Evolutionary conservation across 176 grass and related monocot species (phyloP), one percentile per base, ranked within the genome.

Genomic region (Lolium multiflorum): DNA sequence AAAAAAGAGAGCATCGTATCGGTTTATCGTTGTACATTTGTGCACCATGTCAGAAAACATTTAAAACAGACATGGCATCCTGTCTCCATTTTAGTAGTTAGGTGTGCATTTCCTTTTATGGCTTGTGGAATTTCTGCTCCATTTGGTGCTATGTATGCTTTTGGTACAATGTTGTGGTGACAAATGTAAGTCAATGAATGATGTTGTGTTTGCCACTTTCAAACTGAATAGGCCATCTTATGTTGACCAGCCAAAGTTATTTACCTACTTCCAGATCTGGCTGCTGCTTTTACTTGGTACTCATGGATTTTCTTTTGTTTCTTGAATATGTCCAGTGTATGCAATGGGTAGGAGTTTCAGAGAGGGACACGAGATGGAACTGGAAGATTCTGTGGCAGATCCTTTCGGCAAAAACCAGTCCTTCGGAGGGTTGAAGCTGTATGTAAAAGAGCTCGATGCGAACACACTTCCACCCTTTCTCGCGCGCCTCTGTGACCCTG

Each of bases 391-490:
- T 52, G 58, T 56, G 25, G 74, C 47, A 72, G 83, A 87, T 54
- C 31, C 83, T 25, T 26, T 9, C 5, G 47, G 46, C 31, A 43
- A 58, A 10, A 84, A 84, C 76, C 39, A 76, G 18, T 47, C 79
- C 55, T 89, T 89, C 39, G 70, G 77, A 83, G 81, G 83, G 63
- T 71, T 83, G 76, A 89, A 69, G 21, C 49, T 4, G 44, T 91
- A 90, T 66, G 87, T 97, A 6, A 87, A 90, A 76, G 86, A 80
- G 8, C 82, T 97, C 9, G 81, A 94, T 61, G 80, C 82, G 1
- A 88, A 86, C 70, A 93, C 90, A 6, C 88, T 94, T 2, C 87
- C 91, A n/a, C 74, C 83, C 11, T 97, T 97, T 81, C 87, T 97
- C 39, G 66, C 68, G 10, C 78, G 83, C 41, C 28, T 97, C 31